Conservation (phyloP, 2,329 filamentous ascomycete species). For the Trichophyton schoenleinii region DNA sequence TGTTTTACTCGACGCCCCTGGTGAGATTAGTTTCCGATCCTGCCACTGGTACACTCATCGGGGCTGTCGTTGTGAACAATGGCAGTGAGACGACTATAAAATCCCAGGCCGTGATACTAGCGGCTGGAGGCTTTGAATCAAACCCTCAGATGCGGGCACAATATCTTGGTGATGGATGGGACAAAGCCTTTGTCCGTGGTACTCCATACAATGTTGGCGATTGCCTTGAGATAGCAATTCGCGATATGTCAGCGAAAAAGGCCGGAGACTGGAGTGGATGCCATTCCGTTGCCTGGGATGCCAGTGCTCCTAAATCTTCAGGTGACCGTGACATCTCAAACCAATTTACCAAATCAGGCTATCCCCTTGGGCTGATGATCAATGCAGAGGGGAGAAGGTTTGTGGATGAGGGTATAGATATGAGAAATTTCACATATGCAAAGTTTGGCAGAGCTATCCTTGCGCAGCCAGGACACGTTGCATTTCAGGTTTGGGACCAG, state of each 20-base stretch:
- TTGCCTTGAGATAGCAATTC: constrained; percentile 41
- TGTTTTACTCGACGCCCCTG: constrained; percentile 38
- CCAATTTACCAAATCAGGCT: constrained; percentile 57
- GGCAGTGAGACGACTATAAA: constrained; percentile 13
- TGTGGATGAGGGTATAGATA: constrained; percentile 53
- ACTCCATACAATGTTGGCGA: constrained; percentile 55
- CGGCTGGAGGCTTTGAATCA: constrained; percentile 52
- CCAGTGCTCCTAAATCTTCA: constrained; percentile 41
- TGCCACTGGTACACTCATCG: constrained; percentile 13
- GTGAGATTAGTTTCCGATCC: constrained; percentile 18
- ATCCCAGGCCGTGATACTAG: constrained; percentile 19
- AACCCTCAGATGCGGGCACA: constrained; percentile 45
- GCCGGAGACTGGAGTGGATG: constrained; percentile 53
- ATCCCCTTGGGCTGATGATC: constrained; percentile 54
- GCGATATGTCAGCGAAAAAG: constrained; percentile 39
- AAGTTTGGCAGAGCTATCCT: constrained; percentile 52
- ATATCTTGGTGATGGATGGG: constrained; percentile 49
- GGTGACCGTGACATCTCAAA: constrained; percentile 51
- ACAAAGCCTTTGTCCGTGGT: constrained; percentile 49
- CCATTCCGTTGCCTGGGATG: constrained; percentile 54
- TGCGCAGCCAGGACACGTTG: constrained; percentile 44
- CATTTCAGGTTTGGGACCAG: constrained; percentile 54
- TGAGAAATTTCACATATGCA: constrained; percentile 57
- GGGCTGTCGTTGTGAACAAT: constrained; percentile 15
- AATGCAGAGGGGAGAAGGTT: constrained; percentile 49